Evolutionary conservation across 441 rosid genomes (phyloP), one percentile per base, ranked within the genome.

Genomic region (Viola pubescens): DNA sequence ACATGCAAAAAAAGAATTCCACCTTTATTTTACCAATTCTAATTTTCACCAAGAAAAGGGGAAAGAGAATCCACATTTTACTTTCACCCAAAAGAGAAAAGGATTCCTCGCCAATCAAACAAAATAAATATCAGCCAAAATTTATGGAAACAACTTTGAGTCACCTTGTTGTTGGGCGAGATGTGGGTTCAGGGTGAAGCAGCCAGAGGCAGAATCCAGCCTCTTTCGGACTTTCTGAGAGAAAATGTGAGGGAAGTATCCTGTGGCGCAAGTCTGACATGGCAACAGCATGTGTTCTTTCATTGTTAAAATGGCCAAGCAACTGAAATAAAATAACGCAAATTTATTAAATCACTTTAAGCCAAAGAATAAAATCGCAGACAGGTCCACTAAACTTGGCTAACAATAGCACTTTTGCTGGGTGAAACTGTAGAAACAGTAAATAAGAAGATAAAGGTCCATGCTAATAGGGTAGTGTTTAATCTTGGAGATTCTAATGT

Each of bases 141-240:
- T 50, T 10, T 49, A n/a, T 10, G 12, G 54, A 69, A 65, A 16
- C 19, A 66, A 59, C 19, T 41, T 61, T 43, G 68, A 47, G 61
- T 60, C 73, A 83, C 98, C 96, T 83, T 54, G 95, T 75, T 54
- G 83, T 72, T 61, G 97, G 99, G 39, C 99, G 94, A 56, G 79
- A 86, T 58, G 83, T 81, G 66, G 95, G 80, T 59, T 83, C 90
- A 54, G 97, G 97, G 73, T 94, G 90, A 65, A 94, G 90, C 59
- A 88, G 77, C 91, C 85, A 83, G 60, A 82, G 82, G 73, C 97
- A 90, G 75, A 86, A 90, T 59, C 96, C 99, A 72, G 95, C 97
- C 79, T 90, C 99, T 79, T 60, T 90, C 40, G 84, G 86, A 85
- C 85, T 85, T 72, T 85, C 94, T 9, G 95, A 86, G 42, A 89